phyloP scores from a whole-genome alignment of 2,329 filamentous ascomycete genomes.

The Botrytis fragariae region DNA sequence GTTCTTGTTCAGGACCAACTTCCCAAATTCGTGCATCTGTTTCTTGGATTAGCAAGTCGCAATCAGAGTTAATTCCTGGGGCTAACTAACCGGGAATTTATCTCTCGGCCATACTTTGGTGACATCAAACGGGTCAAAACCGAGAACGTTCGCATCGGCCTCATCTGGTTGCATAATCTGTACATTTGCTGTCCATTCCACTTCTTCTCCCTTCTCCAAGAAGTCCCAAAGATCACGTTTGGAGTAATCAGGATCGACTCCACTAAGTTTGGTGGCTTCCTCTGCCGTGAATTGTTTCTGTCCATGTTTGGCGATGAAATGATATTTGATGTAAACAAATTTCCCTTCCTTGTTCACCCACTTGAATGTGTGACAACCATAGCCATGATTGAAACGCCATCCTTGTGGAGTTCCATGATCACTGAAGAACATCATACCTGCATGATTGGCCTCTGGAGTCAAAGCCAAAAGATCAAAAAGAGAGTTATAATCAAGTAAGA shows the following conservation, averaged over 20 bases:
- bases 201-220: conserved; percentile 51
- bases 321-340: conserved; percentile 54
- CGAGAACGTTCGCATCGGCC: conserved; percentile 50
- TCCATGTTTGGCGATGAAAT: conserved; percentile 52
- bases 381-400: conserved; percentile 54
- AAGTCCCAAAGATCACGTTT: conserved; percentile 53
- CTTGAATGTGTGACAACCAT: conserved; percentile 55
- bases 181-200: conserved; percentile 54
- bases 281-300: conserved; percentile 51
- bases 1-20: conserved; percentile 44
- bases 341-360: conserved; percentile 53
- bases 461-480: conserved; percentile 28
- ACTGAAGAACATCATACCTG: conserved; percentile 57
- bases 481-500: conserved; percentile 35
- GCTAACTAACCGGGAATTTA: conserved; percentile 39
- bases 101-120: conserved; percentile 54
- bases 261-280: conserved; percentile 40
- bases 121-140: conserved; percentile 52
- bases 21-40: conserved; percentile 46
- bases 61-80: accelerated
- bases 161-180: conserved; percentile 48
- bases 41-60: background rate
- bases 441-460: conserved; percentile 53
- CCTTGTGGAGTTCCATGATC: conserved; percentile 55
- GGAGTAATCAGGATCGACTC: conserved; percentile 46